Evolutionary conservation across 495 filamentous ascomycete species (phyloP).

Genomic region (Penicillium atrosanguineum): DNA sequence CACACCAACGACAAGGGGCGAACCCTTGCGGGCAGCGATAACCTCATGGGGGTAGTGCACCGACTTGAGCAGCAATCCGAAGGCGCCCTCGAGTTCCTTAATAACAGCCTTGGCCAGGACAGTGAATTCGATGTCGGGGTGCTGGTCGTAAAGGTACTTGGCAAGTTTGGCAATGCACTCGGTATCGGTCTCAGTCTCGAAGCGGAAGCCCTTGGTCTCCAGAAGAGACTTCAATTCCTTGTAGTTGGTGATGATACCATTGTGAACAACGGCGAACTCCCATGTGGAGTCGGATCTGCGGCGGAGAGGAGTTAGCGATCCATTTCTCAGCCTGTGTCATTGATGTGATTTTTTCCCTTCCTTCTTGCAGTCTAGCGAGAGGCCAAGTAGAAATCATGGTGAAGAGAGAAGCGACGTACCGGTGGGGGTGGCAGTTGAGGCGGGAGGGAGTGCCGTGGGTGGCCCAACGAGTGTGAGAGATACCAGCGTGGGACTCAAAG

Average conservation of each 20-base stretch:
- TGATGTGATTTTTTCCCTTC: slow-evolving; percentile 1
- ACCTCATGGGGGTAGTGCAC: slow-evolving; percentile 98
- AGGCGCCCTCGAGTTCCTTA: slow-evolving; percentile 96
- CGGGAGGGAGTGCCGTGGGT: slow-evolving; percentile 94
- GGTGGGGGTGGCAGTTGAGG: slow-evolving; percentile 95
- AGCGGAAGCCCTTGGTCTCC: slow-evolving; percentile 91
- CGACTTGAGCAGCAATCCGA: slow-evolving; percentile 93
- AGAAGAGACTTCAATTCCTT: slow-evolving; percentile 96
- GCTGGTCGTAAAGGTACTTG: slow-evolving; percentile 96
- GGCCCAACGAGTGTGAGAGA: slow-evolving; percentile 98
- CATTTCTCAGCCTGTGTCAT: neutral
- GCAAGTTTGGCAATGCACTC: slow-evolving; percentile 98
- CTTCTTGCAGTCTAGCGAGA: neutral
- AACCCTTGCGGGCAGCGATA: slow-evolving; percentile 96
- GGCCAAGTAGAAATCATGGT: neutral
- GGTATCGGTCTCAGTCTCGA: slow-evolving; percentile 98
- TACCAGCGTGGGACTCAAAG: slow-evolving; percentile 96
- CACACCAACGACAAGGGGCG: slow-evolving; percentile 92
- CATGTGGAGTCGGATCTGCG: slow-evolving; percentile 74
- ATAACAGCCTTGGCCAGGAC: slow-evolving; percentile 95
- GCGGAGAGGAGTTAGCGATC: slow-evolving; percentile 8
- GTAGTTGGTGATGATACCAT: slow-evolving; percentile 99
- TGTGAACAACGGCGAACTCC: slow-evolving; percentile 97
- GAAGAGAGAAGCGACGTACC: slow-evolving; percentile 54
- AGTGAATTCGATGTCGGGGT: slow-evolving; percentile 93